Evolutionary conservation across 495 filamentous ascomycete genomes (phyloP).

Genomic region (Aspergillus olivimuriae): DNA sequence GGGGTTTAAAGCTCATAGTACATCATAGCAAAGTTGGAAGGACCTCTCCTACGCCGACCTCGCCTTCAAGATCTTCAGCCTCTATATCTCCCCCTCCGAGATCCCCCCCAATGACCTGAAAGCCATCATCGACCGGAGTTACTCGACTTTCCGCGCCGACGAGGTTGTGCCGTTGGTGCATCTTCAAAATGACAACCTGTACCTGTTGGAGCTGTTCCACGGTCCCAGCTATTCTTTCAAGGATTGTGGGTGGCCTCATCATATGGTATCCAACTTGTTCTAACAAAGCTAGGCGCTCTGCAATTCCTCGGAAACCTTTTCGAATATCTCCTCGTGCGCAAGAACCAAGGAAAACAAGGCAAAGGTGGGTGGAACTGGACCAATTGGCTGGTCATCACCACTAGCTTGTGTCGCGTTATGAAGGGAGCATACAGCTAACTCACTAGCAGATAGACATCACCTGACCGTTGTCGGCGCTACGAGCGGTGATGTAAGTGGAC

Average conservation of each 20-base stretch:
- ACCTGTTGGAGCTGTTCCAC: conserved; percentile 93
- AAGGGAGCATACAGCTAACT: conserved; percentile 8
- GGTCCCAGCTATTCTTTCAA: conserved; percentile 97
- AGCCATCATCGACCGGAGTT: conserved; percentile 70
- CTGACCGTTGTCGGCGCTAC: conserved; percentile 89
- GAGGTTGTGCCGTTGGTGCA: conserved; percentile 68
- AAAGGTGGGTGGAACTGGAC: conserved; percentile 4
- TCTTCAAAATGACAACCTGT: conserved; percentile 62
- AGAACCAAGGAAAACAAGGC: conserved; percentile 68
- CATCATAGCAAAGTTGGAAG: conserved; percentile 45
- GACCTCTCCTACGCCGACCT: conserved; percentile 73
- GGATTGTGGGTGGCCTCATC: conserved; percentile 36
- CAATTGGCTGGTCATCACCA: no score
- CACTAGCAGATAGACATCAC: conserved; percentile 59
- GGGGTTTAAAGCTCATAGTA: neutral
- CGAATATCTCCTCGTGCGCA: conserved; percentile 85
- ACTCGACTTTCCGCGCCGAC: conserved; percentile 75
- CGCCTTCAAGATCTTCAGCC: conserved; percentile 61
- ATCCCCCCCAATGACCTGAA: conserved; percentile 76
- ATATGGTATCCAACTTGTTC: neutral
- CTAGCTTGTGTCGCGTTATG: neutral
- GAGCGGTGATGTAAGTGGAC: conserved; percentile 57
- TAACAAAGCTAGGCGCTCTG: conserved; percentile 52
- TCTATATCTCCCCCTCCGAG: conserved; percentile 77
- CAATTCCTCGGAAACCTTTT: conserved; percentile 94